These are phyloP conservation scores for Phytophthora tubulina DNA, from an alignment of 352 stramenopile species.

Conservation along the genomic window DNA sequence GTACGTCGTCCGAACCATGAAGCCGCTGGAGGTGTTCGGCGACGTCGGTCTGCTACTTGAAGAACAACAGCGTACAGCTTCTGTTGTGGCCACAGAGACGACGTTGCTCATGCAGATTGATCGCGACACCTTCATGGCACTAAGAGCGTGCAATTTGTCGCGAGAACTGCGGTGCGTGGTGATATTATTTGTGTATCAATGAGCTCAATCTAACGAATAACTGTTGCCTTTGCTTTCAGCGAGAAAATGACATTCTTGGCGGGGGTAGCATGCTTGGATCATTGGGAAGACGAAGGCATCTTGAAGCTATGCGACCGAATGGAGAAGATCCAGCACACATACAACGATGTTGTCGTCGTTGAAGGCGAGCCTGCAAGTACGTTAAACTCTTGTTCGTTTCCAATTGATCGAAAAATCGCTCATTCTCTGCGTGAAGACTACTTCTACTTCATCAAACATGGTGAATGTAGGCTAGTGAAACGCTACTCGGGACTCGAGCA, in stretches of 20 bases:
- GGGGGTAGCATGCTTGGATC: constrained; percentile 53
- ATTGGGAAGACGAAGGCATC: constrained; percentile 73
- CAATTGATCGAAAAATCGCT: not conserved
- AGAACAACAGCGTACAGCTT: constrained; percentile 70
- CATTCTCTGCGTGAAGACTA: constrained; percentile 38
- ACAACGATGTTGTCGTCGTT: constrained; percentile 71
- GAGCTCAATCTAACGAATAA: not conserved
- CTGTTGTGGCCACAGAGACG: constrained; percentile 72
- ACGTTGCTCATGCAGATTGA: constrained; percentile 82
- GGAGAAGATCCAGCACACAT: constrained; percentile 65
- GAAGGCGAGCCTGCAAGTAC: constrained; percentile 68
- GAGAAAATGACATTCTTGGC: constrained; percentile 77
- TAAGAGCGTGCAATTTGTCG: constrained; percentile 62
- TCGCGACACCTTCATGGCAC: constrained; percentile 65
- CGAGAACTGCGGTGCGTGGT: constrained; percentile 60
- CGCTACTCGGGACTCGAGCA: constrained; percentile 45
- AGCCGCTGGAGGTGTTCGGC: constrained; percentile 76
- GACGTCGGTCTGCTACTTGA: constrained; percentile 69
- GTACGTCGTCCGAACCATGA: constrained; percentile 74
- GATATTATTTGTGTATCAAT: not conserved
- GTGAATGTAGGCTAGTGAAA: constrained; percentile 73
- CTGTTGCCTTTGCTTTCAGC: constrained; percentile 23
- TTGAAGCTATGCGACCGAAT: constrained; percentile 68
- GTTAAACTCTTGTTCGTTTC: constrained; percentile 13
- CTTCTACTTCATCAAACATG: constrained; percentile 76